Evolutionary conservation across 108 stramenopile species (phyloP).

Genomic region (Craspedostauros australis): DNA sequence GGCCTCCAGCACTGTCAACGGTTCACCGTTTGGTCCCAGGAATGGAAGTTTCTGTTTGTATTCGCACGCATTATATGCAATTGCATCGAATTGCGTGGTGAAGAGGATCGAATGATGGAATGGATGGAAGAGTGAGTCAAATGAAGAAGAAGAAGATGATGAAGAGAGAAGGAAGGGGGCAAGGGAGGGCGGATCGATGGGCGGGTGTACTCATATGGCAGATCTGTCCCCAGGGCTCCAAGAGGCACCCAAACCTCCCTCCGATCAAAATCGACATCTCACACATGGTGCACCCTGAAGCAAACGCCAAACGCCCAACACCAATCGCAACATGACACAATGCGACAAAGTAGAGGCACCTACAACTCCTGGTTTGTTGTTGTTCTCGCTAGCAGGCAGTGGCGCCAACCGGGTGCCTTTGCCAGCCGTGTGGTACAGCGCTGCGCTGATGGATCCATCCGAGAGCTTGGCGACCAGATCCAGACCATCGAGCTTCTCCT

Average conservation of each 20-base stretch:
- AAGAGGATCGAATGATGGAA: neutral
- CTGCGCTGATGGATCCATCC: constrained; percentile 67
- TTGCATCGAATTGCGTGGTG: neutral
- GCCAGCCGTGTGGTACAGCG: constrained; percentile 95
- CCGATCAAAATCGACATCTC: no score
- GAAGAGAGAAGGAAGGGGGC: neutral
- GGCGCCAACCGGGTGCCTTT: constrained; percentile 97
- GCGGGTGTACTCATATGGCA: no score
- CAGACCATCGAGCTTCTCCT: constrained; percentile 34
- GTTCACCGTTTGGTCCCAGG: constrained; percentile 48
- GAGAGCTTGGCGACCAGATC: constrained; percentile 51
- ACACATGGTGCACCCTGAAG: no score
- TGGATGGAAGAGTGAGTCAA: neutral
- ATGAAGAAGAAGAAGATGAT: neutral
- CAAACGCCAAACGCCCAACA: no score
- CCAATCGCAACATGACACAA: no score
- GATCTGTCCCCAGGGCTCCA: no score
- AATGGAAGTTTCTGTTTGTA: constrained; percentile 80
- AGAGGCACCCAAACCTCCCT: no score
- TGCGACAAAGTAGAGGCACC: no score
- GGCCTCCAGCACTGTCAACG: constrained; percentile 93
- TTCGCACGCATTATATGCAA: neutral
- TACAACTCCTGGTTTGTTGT: constrained; percentile 99
- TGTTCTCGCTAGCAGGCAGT: constrained; percentile 95
- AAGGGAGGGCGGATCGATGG: no score